Percentiles rank a stretch among this genome's conserved stretches.
Conservation (phyloP, 2,329 filamentous ascomycete species). For the Didymella glomerata region DNA sequence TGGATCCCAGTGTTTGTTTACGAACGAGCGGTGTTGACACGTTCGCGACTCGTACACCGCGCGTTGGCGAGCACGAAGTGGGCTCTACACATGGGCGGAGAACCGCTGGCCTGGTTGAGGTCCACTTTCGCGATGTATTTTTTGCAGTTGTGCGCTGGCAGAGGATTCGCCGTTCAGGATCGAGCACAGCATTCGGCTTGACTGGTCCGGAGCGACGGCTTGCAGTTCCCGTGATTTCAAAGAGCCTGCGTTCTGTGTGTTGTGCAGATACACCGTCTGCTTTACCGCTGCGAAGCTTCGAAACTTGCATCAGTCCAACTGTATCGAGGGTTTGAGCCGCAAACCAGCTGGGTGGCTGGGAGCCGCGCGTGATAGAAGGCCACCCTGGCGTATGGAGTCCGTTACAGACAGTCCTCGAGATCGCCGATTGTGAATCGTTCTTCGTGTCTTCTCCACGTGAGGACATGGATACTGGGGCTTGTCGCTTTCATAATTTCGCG, state of each 20-base stretch:
- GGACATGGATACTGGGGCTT: slow-evolving; percentile 13
- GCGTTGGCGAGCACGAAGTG: slow-evolving; percentile 15
- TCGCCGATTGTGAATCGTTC: slow-evolving; percentile 17
- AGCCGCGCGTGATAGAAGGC: slow-evolving; percentile 10
- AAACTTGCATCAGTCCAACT: slow-evolving; percentile 18
- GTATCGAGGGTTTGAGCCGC: slow-evolving; percentile 18
- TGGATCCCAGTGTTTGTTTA: slow-evolving; percentile 24
- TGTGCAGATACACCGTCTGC: slow-evolving; percentile 23
- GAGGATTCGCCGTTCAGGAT: slow-evolving; percentile 21
- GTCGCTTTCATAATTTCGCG: slow-evolving; percentile 8
- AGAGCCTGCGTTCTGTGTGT: slow-evolving; percentile 14
- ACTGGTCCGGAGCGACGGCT: slow-evolving; percentile 15
- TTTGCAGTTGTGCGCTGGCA: slow-evolving; percentile 24
- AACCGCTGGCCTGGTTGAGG: slow-evolving; percentile 20
- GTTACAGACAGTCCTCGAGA: slow-evolving; percentile 14
- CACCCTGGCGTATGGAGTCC: slow-evolving; percentile 4
- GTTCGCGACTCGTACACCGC: slow-evolving; percentile 20
- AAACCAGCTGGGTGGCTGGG: slow-evolving; percentile 5
- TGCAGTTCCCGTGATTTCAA: slow-evolving; percentile 15
- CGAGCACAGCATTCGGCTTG: slow-evolving; percentile 9
- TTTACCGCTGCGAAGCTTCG: slow-evolving; percentile 21
- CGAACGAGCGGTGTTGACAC: slow-evolving; percentile 24
- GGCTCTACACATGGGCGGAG: slow-evolving; percentile 15
- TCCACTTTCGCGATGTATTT: slow-evolving; percentile 18
- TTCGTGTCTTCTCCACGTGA: slow-evolving; percentile 18